Base-by-base conservation (phyloP, 1,284 basidiomycete genomes). In the Phlebopus sp. region DNA sequence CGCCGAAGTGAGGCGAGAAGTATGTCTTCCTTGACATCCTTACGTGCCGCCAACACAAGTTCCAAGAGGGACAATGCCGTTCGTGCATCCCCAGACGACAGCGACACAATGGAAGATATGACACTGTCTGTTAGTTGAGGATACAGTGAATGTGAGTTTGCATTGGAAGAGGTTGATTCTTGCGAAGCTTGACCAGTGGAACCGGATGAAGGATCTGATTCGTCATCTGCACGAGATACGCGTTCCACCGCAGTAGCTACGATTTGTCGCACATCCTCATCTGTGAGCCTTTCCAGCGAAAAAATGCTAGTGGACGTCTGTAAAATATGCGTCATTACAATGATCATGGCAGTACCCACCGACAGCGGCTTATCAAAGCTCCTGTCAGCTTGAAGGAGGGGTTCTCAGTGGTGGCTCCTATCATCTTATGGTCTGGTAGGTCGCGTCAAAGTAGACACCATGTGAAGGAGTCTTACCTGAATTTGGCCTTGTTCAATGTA, bases 321-420 rank as follows among this genome's bases (percentile, higher is more conserved):
- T 63, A 42, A 66, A 46, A 23, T n/a, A 48, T 9, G 2, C 41
- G 30, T 35, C 8, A 29, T 8, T 29, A 8, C 5, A 27, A 19
- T 13, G n/a, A 39, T n/a, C 45, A 40, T 44, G 14, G 36, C 19
- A 18, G 23, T 25, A 70, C 79, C 59, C 54, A 85, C 87, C 90
- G 79, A 67, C 90, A 91, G 38, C 91, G 81, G 58, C 87, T 90
- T 32, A 93, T 69, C 31, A 94, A 71, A 4, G 91, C 88, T 30
- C 79, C 80, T 42, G 82, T 89, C 36, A 91, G 67, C 56, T 87
- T 90, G 72, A 95, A 96, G 1, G 89, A 92, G 0, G 92, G 92
- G 59, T 96, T 96, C 66, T 96, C 92, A 0, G 92, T 96, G 2
- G 92, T 96, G 1, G 92, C 92, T 14, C 90, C 90, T 52, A 96